Base-by-base conservation (phyloP, 176 grass and related monocot species). In the Aegilops speltoides region DNA sequence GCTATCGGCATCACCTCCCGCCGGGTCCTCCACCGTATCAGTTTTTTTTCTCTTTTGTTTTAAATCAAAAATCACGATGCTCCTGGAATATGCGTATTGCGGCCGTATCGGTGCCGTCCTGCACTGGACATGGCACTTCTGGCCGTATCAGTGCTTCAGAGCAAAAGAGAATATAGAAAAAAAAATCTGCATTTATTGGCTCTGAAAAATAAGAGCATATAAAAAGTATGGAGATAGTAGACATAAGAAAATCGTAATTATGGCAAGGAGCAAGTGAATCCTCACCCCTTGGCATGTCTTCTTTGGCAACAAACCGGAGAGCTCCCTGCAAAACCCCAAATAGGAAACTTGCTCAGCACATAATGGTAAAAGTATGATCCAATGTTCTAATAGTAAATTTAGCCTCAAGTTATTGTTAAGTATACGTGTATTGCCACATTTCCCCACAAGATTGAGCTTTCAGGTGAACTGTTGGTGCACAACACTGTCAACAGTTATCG, bases 251-350 rank as follows among this genome's bases (percentile, higher is more conserved):
- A n/a, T n/a, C 38, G 19, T 33, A 81, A 64, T 64, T 64, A 24
- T 34, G 41, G 76, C 11, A 81, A 85, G 32, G 28, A 82, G 64
- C 45, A 67, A 48, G 37, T 71, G 19, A 76, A 65, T 36, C 29
- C 43, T 73, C 45, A 90, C 89, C 81, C 66, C 46, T 87, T 80
- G 76, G 48, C 34, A 59, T 46, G 16, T 50, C 85, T 76, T 87
- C 85, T 87, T 80, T 79, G 59, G 54, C 60, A 83, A 90, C 89
- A 80, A 87, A 48, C 52, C 68, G 81, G 26, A 91, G 76, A 80
- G 85, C 85, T 80, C 85, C 89, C 89, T 91, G 71, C 16, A 69
- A 84, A 64, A 64, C 23, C 31, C 15, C 56, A 31, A 73, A 33
- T 54, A 54, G 33, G 60, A 87, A 83, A 83, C 13, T 48, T 61